These are phyloP conservation scores for Lactuca sativa DNA, from an alignment of 129 eudicot species.

Conservation along the genomic window DNA sequence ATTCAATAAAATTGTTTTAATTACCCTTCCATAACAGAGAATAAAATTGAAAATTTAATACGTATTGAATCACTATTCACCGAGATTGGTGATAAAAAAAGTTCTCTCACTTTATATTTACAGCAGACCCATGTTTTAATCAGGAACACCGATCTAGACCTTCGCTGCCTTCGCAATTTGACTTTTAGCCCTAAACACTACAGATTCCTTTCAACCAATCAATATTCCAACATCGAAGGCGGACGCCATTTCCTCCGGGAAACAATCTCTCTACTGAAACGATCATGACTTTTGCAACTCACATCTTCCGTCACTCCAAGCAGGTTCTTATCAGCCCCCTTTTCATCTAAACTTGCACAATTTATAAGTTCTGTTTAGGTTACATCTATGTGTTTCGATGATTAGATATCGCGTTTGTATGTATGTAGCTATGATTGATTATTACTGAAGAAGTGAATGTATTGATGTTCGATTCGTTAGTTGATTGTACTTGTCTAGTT, in stretches of 20 bases:
- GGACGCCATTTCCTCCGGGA: slow-evolving; percentile 38
- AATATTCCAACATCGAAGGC: slow-evolving; percentile 21
- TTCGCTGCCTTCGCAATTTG: slow-evolving; percentile 14
- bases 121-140: slow-evolving; percentile 21
- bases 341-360: slow-evolving; percentile 1
- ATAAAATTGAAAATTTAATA: too few relatives aligned
- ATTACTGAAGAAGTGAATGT: slow-evolving; percentile 18
- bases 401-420: slow-evolving; percentile 9
- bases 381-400: background rate
- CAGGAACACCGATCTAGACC: slow-evolving; percentile 39
- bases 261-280: slow-evolving; percentile 19
- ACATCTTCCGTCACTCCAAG: slow-evolving; percentile 58
- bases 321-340: slow-evolving; percentile 43
- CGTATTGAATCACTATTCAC: too few relatives aligned
- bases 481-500: slow-evolving; percentile 8
- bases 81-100: background rate
- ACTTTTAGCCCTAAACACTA: slow-evolving; percentile 36
- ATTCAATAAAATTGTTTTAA: too few relatives aligned
- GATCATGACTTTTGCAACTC: slow-evolving; percentile 56
- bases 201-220: background rate
- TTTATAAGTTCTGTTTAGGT: background rate
- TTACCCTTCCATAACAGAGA: too few relatives aligned
- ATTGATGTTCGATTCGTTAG: slow-evolving; percentile 21
- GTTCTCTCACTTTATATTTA: slow-evolving; percentile 10
- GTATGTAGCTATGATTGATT: slow-evolving; percentile 16